Base-by-base conservation (phyloP, 805 yeast genomes). In the Wickerhamomyces queroliae region DNA sequence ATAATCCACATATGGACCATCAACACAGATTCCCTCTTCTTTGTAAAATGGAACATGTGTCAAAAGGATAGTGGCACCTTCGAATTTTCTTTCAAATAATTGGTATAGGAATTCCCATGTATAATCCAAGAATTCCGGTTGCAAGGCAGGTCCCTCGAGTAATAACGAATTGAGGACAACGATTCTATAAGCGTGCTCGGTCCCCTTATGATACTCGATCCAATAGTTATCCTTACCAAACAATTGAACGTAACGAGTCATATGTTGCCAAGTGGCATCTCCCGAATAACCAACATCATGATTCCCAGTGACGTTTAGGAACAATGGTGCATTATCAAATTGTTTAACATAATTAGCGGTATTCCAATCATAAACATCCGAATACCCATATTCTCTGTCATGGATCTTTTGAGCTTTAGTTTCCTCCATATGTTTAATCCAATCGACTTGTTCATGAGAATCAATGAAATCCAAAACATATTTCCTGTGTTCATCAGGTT, bases 241-340 rank as follows among this genome's bases (percentile, higher is more conserved):
- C 22, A 83, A 64, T 29, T 66, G 64, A 39, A 70, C 71, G 64
- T 78, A 93, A 48, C 99, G 69, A 1, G 86, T 76, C 78, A 88
- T 77, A 53, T 95, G 95, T 53, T 87, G 96, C 66, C 80, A 79
- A 0, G 96, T 89, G 30, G 95, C 87, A 61, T 93, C 99, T 1
- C 98, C 98, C 35, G 85, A 76, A 58, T 93, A 91, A 0, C 99
- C 99, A 35, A 91, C 80, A 59, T 93, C 99, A 58, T 93, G 99
- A 58, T 93, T 93, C 2, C 99, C 99, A 2, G 95, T 81, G 35
- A 93, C 66, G 58, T 93, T 93, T 44, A 88, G 73, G 54, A 91
- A 77, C 27, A 85, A 62, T 10, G 87, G 90, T 42, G 76, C 77
- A 26, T 72, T 69, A 17, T 58, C 66, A 48, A 61, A 51, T 29